Evolutionary conservation across 495 filamentous ascomycete species (phyloP), one percentile per base, ranked within the genome.

Genomic region (Letharia columbiana): DNA sequence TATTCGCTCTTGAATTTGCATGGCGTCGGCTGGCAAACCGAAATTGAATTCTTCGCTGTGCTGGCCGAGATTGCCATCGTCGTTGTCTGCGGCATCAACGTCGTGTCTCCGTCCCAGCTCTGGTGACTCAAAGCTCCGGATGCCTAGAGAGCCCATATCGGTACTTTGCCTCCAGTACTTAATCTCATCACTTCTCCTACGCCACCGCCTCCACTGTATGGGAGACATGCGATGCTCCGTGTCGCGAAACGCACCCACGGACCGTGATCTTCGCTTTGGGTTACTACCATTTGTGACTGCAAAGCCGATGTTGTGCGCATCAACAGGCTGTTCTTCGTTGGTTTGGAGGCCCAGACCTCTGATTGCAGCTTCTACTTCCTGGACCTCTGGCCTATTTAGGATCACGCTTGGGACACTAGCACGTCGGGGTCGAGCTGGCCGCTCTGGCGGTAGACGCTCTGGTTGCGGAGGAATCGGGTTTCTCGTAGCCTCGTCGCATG

Each of bases 1-100:
- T 12, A 79, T 71, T 37, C 75, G 74, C 33, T 80, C 79, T 62
- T 81, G 79, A 65, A 75, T 73, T 41, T 81, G 78, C 73, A 83
- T 79, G 20, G 74, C 69, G 58, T 72, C 76, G 15, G 80, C 72
- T 9, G 81, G 71, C 50, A 71, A 75, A 20, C 76, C 76, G 28
- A 81, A 73, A 62, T 81, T 80, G 15, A 79, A 78, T 17, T 75
- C 72, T 9, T 76, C 71, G 44, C 68, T 73, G 42, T 75, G 67
- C 37, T 69, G 69, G 4, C 76, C 71, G 9, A 57, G 49, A n/a
- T 68, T 77, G 58, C 71, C 2, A 73, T 77, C 13, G 70, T 75
- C 31, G 70, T 72, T 15, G 73, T 75, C 11, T 77, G 73, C 3
- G 71, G 72, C n/a, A 74, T 63, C 61, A 13, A 66, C 23, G 63